These are phyloP conservation scores for Solanum pinnatisectum DNA, from an alignment of 257 asterid genomes.

Conservation along the genomic window DNA sequence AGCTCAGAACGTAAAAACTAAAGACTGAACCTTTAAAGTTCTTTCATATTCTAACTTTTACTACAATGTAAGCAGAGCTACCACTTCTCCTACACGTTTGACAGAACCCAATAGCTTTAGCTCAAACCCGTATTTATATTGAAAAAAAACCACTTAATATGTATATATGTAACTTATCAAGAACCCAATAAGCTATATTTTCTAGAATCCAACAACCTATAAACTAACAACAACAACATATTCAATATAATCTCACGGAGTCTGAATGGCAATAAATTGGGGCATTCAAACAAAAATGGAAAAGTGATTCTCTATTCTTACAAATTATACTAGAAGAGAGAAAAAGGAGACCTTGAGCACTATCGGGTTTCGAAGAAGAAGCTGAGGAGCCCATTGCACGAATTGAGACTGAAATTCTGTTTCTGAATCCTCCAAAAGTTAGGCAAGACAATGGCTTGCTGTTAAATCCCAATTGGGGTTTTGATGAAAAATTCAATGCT, in stretches of 20 bases:
- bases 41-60: neutral
- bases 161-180: neutral
- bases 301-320: neutral
- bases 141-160: neutral
- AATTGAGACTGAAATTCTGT: constrained; percentile 14
- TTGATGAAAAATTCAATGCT: constrained; percentile 19
- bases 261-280: neutral
- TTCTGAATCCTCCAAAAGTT: constrained; percentile 12
- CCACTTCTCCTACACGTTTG: neutral
- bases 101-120: neutral
- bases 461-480: constrained; percentile 16
- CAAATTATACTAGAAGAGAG: neutral
- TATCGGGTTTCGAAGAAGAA: constrained; percentile 54
- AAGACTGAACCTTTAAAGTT: neutral
- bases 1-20: neutral
- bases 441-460: constrained; percentile 7
- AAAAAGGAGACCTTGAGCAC: constrained; percentile 39
- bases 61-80: neutral
- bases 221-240: neutral
- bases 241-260: neutral
- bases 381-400: constrained; percentile 80
- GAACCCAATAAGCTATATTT: neutral
- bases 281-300: neutral
- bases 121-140: neutral
- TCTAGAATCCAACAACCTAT: neutral